Percentiles rank a stretch among this genome's conserved stretches.
Evolutionary conservation across 352 stramenopile species (phyloP).

Genomic region (Phytopythium vexans): DNA sequence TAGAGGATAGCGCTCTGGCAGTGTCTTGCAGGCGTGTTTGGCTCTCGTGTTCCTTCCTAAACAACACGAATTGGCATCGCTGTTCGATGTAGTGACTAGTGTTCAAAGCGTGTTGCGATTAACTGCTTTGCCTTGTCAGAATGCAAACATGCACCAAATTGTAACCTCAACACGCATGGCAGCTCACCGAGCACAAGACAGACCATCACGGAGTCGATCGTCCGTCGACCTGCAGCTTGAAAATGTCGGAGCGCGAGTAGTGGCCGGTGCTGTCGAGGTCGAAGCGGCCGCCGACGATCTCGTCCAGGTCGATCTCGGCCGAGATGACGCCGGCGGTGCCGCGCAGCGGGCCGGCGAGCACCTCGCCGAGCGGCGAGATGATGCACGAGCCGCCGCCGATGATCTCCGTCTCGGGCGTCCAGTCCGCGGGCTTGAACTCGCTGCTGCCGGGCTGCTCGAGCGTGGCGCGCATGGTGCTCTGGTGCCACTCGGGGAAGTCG

Average conservation of each 20-base stretch:
- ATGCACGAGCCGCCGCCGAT: conserved; percentile 24
- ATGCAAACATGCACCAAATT: too few relatives aligned
- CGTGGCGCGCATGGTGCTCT: conserved; percentile 4
- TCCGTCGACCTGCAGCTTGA: conserved; percentile 10
- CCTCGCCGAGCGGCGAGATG: conserved; percentile 18
- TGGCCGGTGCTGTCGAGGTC: conserved; percentile 18
- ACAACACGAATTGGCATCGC: too few relatives aligned
- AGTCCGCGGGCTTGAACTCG: neutral
- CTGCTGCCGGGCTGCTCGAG: neutral
- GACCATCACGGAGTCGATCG: neutral
- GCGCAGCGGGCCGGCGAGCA: conserved; percentile 19
- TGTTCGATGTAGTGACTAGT: too few relatives aligned
- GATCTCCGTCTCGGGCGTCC: conserved; percentile 15
- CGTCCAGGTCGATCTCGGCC: conserved; percentile 20
- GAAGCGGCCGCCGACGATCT: conserved; percentile 16
- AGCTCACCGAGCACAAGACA: too few relatives aligned
- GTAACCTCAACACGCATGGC: too few relatives aligned
- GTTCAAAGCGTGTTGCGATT: too few relatives aligned
- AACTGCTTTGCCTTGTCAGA: too few relatives aligned
- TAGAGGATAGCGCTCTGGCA: too few relatives aligned
- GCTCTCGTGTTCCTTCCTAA: too few relatives aligned
- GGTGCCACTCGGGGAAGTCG: conserved; percentile 19
- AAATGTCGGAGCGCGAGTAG: conserved; percentile 20
- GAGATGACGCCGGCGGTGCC: conserved; percentile 12
- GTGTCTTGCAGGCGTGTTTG: too few relatives aligned